A percentile compares a stretch with the other conserved stretches of the same genome.
These are phyloP conservation scores for Coemansia sp. DNA, from an alignment of 192 early-diverging fungal genomes.

Conservation along the genomic window DNA sequence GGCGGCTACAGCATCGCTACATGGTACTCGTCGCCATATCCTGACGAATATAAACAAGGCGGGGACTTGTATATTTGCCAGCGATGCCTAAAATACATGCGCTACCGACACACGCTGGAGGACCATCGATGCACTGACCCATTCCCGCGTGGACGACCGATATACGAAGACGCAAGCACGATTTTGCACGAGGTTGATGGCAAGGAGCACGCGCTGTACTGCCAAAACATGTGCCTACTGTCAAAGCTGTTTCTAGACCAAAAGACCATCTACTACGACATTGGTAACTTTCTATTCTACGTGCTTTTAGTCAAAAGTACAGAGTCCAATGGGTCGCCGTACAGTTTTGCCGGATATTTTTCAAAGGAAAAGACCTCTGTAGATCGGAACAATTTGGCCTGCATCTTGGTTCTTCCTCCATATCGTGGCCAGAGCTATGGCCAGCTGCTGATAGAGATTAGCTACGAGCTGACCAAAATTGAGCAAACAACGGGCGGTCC, in stretches of 20 bases:
- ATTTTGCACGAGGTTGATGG: slow-evolving; percentile 85
- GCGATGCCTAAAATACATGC: slow-evolving; percentile 94
- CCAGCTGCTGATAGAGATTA: slow-evolving; percentile 87
- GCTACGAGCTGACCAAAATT: slow-evolving; percentile 81
- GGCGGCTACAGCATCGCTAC: slow-evolving; percentile 85
- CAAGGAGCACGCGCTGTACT: slow-evolving; percentile 85
- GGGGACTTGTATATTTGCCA: slow-evolving; percentile 86
- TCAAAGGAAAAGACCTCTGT: slow-evolving; percentile 93
- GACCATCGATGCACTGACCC: slow-evolving; percentile 60
- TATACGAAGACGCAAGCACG: slow-evolving; percentile 72
- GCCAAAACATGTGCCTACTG: slow-evolving; percentile 92
- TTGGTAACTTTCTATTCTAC: slow-evolving; percentile 94
- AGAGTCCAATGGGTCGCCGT: slow-evolving; percentile 41
- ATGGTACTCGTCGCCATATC: slow-evolving; percentile 95
- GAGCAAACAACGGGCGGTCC: slow-evolving; percentile 79
- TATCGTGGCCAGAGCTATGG: slow-evolving; percentile 87
- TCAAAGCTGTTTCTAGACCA: slow-evolving; percentile 96
- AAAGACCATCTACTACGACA: slow-evolving; percentile 95
- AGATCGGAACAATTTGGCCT: slow-evolving; percentile 87
- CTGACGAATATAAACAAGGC: slow-evolving; percentile 79
- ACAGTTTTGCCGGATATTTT: slow-evolving; percentile 90
- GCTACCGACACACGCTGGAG: slow-evolving; percentile 63
- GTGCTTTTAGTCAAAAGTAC: slow-evolving; percentile 61
- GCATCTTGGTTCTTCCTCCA: slow-evolving; percentile 87
- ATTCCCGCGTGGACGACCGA: slow-evolving; percentile 79